These are phyloP conservation scores for Paramecium octaurelia DNA, from an alignment of 73 alveolate species.

Conservation along the genomic window DNA sequence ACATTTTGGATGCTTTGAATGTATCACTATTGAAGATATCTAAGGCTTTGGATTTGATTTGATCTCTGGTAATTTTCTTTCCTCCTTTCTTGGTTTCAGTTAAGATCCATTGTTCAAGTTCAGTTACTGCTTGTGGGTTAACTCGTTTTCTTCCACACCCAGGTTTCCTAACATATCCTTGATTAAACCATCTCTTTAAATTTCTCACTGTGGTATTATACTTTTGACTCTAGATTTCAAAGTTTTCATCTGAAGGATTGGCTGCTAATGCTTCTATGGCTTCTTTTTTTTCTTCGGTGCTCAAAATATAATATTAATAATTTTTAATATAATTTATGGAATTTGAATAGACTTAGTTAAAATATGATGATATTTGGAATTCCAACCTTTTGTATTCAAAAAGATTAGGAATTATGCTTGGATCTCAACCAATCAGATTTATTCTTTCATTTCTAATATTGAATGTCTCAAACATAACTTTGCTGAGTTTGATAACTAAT, in stretches of 20 bases:
- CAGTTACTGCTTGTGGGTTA: background rate
- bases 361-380: background rate
- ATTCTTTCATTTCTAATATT: background rate
- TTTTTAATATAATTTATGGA: background rate
- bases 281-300: background rate
- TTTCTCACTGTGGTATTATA: background rate
- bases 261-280: background rate
- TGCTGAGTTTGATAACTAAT: background rate
- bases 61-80: background rate
- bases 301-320: background rate
- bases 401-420: background rate
- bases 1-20: slow-evolving; percentile 23
- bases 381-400: background rate
- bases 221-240: background rate
- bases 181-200: slow-evolving; percentile 34
- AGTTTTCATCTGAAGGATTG: background rate
- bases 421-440: background rate
- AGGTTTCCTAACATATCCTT: background rate
- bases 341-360: background rate
- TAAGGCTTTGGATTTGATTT: background rate
- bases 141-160: slow-evolving; percentile 51
- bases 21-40: background rate
- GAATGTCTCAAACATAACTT: background rate
- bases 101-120: background rate
- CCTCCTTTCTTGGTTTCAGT: background rate